A percentile compares a stretch with the other conserved stretches of the same genome.
Conservation (phyloP, 2,329 filamentous ascomycete genomes). For the Sporothrix brunneoviolacea region DNA sequence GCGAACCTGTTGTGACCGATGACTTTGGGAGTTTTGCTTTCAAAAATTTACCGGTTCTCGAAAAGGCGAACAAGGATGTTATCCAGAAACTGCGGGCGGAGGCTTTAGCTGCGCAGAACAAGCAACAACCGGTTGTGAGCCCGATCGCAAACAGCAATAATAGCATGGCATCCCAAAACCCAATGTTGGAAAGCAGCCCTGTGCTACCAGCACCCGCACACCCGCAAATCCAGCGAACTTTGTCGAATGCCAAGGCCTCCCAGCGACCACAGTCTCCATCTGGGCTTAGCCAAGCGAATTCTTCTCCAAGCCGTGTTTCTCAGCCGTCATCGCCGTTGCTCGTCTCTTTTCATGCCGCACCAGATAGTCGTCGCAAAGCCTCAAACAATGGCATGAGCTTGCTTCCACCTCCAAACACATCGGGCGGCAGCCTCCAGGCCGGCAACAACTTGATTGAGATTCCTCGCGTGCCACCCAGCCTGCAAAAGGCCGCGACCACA, state of each 20-base stretch:
- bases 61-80: slow-evolving; percentile 98
- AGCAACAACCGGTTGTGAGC: slow-evolving; percentile 36
- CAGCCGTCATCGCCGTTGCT: slow-evolving; percentile 81
- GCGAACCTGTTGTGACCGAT: slow-evolving; percentile 80
- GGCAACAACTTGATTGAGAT: slow-evolving; percentile 58
- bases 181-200: slow-evolving; percentile 77
- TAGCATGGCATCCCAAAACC: slow-evolving; percentile 49
- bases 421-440: slow-evolving; percentile 59
- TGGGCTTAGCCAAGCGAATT: slow-evolving; percentile 67
- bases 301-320: slow-evolving; percentile 78
- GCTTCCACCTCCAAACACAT: slow-evolving; percentile 65
- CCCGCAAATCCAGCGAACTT: slow-evolving; percentile 67
- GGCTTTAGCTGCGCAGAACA: slow-evolving; percentile 64
- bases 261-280: slow-evolving; percentile 85
- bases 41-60: slow-evolving; percentile 92
- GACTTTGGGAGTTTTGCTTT: slow-evolving; percentile 96
- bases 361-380: slow-evolving; percentile 76
- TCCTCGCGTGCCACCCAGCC: slow-evolving; percentile 52
- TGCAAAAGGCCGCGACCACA: slow-evolving; percentile 55
- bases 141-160: slow-evolving; percentile 26
- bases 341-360: slow-evolving; percentile 87
- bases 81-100: slow-evolving; percentile 93
- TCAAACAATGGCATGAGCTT: slow-evolving; percentile 82
- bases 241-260: slow-evolving; percentile 73
- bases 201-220: slow-evolving; percentile 51